Conservation (phyloP, 73 alveolate species). For the Paraurostyla sp. region DNA sequence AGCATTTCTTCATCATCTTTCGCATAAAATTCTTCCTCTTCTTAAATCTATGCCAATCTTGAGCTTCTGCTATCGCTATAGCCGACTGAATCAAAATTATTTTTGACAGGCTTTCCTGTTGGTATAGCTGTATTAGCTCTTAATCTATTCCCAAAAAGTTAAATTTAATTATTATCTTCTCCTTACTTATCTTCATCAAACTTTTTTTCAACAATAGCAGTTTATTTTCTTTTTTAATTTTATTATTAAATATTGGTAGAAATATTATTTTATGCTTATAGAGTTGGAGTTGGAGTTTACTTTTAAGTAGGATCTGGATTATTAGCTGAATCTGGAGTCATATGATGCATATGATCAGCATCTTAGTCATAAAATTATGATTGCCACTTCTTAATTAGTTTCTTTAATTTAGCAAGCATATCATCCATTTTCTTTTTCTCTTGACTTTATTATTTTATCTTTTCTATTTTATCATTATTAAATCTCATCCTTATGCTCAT, state of each 20-base stretch:
- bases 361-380: constrained; percentile 24
- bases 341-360: background rate
- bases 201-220: background rate
- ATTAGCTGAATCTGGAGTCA: too few relatives aligned
- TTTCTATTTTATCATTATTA: constrained; percentile 41
- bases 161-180: background rate
- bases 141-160: background rate
- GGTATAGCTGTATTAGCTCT: background rate
- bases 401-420: constrained; percentile 32
- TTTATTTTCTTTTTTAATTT: background rate
- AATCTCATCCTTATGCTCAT: constrained; percentile 18
- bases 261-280: too few relatives aligned
- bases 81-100: background rate
- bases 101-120: background rate
- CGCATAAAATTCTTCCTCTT: constrained; percentile 22
- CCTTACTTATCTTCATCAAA: background rate
- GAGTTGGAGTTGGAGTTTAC: too few relatives aligned
- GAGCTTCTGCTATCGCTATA: background rate
- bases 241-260: background rate
- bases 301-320: too few relatives aligned
- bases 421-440: constrained; percentile 47
- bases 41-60: constrained; percentile 10
- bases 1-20: constrained; percentile 11
- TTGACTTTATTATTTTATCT: background rate
- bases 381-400: constrained; percentile 36